Evolutionary conservation across 2,329 filamentous ascomycete species (phyloP).

Genomic region (Leptoxyphium fumago): DNA sequence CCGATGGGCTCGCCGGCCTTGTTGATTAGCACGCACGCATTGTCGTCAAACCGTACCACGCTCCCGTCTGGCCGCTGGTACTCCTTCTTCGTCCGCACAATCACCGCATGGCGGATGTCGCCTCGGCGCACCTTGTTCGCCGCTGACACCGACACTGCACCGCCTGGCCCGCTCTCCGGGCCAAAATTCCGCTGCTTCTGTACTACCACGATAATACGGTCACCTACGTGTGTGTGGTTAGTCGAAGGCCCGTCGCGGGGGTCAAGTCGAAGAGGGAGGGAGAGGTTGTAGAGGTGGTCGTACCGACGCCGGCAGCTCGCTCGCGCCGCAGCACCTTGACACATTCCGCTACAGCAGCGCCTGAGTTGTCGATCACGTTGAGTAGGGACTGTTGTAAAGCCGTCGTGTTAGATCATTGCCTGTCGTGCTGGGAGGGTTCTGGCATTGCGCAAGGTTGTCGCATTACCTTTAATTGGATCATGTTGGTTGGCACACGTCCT

Average conservation of each 20-base stretch:
- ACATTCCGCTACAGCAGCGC: conserved; percentile 93
- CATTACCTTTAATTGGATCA: conserved; percentile 51
- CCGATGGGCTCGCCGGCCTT: conserved; percentile 94
- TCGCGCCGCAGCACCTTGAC: conserved; percentile 86
- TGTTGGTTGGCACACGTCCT: conserved; percentile 32
- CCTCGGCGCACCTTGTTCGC: conserved; percentile 92
- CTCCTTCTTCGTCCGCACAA: conserved; percentile 83
- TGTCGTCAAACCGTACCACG: conserved; percentile 89
- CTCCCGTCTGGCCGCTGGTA: conserved; percentile 77
- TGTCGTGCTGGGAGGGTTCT: background rate
- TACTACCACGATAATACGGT: conserved; percentile 92
- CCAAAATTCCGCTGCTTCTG: conserved; percentile 81
- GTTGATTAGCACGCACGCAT: conserved; percentile 93
- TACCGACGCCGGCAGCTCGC: conserved; percentile 76
- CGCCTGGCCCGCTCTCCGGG: conserved; percentile 54
- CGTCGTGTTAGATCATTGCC: background rate
- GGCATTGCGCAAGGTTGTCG: background rate
- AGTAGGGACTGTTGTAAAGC: conserved; percentile 59
- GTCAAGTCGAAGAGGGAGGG: background rate
- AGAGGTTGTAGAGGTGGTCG: conserved; percentile 12
- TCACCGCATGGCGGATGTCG: conserved; percentile 89
- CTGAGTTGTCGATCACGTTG: conserved; percentile 99
- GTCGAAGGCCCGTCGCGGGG: background rate
- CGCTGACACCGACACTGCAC: conserved; percentile 54
- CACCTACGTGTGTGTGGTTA: conserved; percentile 42